Evolutionary conservation across 2,329 filamentous ascomycete genomes (phyloP), one percentile per base, ranked within the genome.

Genomic region (Cercospora sp.): DNA sequence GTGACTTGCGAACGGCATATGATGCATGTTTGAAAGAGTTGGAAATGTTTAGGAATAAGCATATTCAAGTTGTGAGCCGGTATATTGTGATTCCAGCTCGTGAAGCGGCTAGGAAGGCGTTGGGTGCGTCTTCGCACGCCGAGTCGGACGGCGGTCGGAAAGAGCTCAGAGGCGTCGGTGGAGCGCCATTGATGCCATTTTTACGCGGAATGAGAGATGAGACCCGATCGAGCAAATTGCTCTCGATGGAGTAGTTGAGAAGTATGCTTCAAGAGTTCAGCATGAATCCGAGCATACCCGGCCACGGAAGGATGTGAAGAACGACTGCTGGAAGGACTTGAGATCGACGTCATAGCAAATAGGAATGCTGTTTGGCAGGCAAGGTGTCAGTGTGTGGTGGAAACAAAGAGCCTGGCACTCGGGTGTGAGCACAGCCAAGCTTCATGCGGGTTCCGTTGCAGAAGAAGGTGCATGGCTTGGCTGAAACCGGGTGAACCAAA

Each of bases 401-500:
- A 18, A 9, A 55, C 23, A 28, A 55, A 55, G 48, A 55, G 18
- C 20, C 20, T 51, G 45, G 18, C 45, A 51, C 18, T 51, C 45
- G 45, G 45, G 20, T 36, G 57, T 23, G 18, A 36, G 18, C 33
- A 36, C 33, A 60, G 58, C 58, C 58, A 42, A 60, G 58, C 58
- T 60, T 60, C 18, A 60, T 33, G 58, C 58, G 33, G 20, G 28
- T 23, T 60, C 45, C 58, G 12, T 36, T 60, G 57, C 18, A 60
- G 57, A 33, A 60, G 30, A 20, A 31, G 36, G 31, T 61, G 59
- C 59, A 61, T 61, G 33, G 20, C 59, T 61, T 61, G 59, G 59
- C 59, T 61, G 59, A 61, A 48, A 61, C 59, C 42, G 59, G 33
- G 42, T 42, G 36, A 45, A 48, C 59, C 45, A 51, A 13, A 18